Evolutionary conservation across 768 basidiomycete genomes (phyloP), one percentile per base, ranked within the genome.

Genomic region (Royoungia palumana): DNA sequence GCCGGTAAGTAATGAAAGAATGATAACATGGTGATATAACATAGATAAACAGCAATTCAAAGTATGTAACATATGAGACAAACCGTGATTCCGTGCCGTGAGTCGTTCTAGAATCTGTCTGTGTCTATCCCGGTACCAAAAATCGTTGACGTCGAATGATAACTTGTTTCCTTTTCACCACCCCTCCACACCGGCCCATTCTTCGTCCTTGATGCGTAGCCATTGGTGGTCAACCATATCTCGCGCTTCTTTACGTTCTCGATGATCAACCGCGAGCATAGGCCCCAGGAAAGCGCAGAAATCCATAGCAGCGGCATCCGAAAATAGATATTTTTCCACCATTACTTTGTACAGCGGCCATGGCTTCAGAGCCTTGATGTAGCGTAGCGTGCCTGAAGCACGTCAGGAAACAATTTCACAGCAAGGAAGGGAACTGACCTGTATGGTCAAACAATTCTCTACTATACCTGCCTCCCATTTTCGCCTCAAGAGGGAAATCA

Each of bases 291-390:
- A 91, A 21, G 71, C 65, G 58, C 84, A 87, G 19, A 91, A 67
- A 27, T 73, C 69, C 22, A 64, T 63, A 9, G 87, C 77, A 47
- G 90, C 83, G 13, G 65, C 58, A 32, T 78, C 75, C 10, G 77
- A 70, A 66, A 84, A 86, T 8, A 86, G 70, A 65, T 96, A 96
- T 65, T 94, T 95, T 75, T 96, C 91, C 41, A 73, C 76, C 82
- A 96, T 87, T 55, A 95, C 92, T 20, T 84, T 81, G 56, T 78
- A 74, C 44, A 95, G 72, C 10, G 92, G 85, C 88, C 89, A 90
- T 4, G 82, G 81, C 66, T 87, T 89, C 57, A 92, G 68, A 20
- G 78, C 80, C 51, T 73, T 74, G 64, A 90, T 89, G 65, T 86
- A 87, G 28, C 89, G 80, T 48, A 90, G 71, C 21, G 74, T 68